Conservation (phyloP, 352 stramenopile species). For the Phytophthora ramorum region DNA sequence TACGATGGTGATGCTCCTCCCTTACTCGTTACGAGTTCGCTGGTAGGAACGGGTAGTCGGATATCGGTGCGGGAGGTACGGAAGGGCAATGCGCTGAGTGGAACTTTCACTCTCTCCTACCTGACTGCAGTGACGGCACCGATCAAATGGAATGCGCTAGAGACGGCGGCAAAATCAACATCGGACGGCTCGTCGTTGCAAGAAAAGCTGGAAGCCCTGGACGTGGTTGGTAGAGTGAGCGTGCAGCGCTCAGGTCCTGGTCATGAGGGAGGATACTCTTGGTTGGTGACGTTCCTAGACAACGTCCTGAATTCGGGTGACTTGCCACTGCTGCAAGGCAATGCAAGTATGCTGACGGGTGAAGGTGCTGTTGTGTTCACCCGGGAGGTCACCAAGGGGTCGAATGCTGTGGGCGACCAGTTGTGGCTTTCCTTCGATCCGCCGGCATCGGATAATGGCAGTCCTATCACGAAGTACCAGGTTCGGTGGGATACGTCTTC, state of each 20-base stretch:
- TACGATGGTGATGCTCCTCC: constrained; percentile 72
- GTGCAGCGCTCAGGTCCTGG: constrained; percentile 64
- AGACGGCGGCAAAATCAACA: constrained; percentile 39
- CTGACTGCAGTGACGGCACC: constrained; percentile 34
- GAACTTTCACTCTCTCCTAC: constrained; percentile 70
- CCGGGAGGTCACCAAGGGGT: constrained; percentile 67
- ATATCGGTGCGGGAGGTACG: constrained; percentile 68
- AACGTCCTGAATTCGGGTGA: constrained; percentile 69
- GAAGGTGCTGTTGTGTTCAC: constrained; percentile 52
- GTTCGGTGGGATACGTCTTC: constrained; percentile 72
- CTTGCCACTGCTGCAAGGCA: constrained; percentile 53
- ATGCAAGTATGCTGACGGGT: constrained; percentile 43
- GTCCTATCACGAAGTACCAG: constrained; percentile 68
- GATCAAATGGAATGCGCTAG: constrained; percentile 39
- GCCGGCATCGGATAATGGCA: constrained; percentile 66
- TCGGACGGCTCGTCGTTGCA: constrained; percentile 70
- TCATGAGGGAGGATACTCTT: constrained; percentile 64
- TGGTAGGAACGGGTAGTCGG: constrained; percentile 64
- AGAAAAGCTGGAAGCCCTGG: constrained; percentile 74
- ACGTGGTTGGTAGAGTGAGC: constrained; percentile 51
- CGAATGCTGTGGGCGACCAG: constrained; percentile 72
- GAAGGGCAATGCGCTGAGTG: constrained; percentile 76
- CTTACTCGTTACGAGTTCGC: constrained; percentile 62
- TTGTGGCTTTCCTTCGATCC: constrained; percentile 83
- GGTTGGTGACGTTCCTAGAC: constrained; percentile 81